phyloP scores from a whole-genome alignment of 2,329 filamentous ascomycete species.

The Neocucurbitaria cava region DNA sequence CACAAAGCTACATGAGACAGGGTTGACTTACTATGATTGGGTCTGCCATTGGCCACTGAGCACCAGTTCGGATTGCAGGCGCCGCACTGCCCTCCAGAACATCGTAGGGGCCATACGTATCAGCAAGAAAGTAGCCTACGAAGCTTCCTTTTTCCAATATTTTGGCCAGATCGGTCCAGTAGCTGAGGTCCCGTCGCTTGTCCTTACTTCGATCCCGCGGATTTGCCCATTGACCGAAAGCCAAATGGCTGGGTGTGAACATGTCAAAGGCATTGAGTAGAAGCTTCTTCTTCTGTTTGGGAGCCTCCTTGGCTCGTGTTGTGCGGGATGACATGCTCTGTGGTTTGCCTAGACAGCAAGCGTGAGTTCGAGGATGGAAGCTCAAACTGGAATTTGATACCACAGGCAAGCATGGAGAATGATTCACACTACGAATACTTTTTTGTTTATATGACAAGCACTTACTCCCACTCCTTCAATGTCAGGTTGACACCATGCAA shows the following conservation, averaged over 20 bases:
- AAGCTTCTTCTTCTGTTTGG: slow-evolving; percentile 39
- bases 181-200: slow-evolving; percentile 24
- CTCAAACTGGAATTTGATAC: neutral
- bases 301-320: neutral
- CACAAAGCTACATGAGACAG: neutral
- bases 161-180: slow-evolving; percentile 40
- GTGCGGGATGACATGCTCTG: neutral
- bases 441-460: neutral
- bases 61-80: slow-evolving; percentile 64
- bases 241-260: slow-evolving; percentile 14
- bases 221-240: slow-evolving; percentile 21
- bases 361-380: neutral
- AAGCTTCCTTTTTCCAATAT: slow-evolving; percentile 37
- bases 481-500: neutral
- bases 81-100: slow-evolving; percentile 55
- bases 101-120: slow-evolving; percentile 67
- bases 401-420: neutral
- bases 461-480: neutral
- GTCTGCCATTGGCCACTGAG: slow-evolving; percentile 72
- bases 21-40: slow-evolving; percentile 51
- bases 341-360: neutral
- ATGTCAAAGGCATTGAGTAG: slow-evolving; percentile 50
- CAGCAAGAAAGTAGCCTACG: slow-evolving; percentile 44
- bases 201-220: slow-evolving; percentile 17
- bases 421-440: neutral